Evolutionary conservation across 1,139 yeast genomes (phyloP).

Genomic region (Magnusiomyces paraingens): DNA sequence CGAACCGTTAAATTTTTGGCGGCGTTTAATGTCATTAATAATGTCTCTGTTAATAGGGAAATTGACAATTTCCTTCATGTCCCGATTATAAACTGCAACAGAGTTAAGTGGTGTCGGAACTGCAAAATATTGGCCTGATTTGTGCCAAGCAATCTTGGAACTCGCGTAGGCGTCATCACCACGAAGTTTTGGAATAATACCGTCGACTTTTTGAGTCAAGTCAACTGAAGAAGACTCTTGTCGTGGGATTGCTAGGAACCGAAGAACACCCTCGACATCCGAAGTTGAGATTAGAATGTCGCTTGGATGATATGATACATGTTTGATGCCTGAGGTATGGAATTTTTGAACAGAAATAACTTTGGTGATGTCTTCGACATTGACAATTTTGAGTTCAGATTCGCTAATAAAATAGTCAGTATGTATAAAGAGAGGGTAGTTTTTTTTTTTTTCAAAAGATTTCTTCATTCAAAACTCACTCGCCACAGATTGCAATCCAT

Average conservation of each 20-base stretch:
- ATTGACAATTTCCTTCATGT: conserved; percentile 8
- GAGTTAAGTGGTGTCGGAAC: conserved; percentile 42
- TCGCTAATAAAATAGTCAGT: conserved; percentile 1
- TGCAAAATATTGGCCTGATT: conserved; percentile 58
- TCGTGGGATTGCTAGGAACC: conserved; percentile 53
- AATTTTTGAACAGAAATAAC: conserved; percentile 27
- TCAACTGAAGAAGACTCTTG: conserved; percentile 25
- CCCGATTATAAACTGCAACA: conserved; percentile 31
- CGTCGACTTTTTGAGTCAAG: conserved; percentile 34
- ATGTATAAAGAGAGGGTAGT: no score
- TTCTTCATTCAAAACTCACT: conserved; percentile 31
- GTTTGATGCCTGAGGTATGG: conserved; percentile 47
- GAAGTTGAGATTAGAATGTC: conserved; percentile 59
- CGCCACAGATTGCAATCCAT: conserved; percentile 68
- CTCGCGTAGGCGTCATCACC: conserved; percentile 35
- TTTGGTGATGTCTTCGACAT: conserved; percentile 9
- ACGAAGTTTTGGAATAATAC: conserved; percentile 32
- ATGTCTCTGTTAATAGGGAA: not conserved
- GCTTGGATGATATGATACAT: conserved; percentile 53
- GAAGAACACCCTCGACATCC: conserved; percentile 60
- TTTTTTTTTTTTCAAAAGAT: no score
- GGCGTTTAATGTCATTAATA: not conserved
- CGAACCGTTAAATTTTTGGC: no score
- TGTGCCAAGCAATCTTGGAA: conserved; percentile 51
- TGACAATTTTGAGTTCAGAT: conserved; percentile 8